Base-by-base conservation (phyloP, 805 yeast genomes). In the Wickerhamiella kurtzmanii region DNA sequence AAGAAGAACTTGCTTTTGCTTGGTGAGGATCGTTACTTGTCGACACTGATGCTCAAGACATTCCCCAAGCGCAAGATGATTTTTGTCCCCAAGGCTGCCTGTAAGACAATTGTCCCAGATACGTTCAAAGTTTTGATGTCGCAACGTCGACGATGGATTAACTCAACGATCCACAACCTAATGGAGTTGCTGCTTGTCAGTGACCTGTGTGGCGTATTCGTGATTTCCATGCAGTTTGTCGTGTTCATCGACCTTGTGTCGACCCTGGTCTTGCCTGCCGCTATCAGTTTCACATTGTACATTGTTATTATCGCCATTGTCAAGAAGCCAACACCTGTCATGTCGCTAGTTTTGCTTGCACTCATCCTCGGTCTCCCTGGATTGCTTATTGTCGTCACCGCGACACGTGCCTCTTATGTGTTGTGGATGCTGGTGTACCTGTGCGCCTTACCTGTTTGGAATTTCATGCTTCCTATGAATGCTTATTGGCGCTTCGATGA, bases 141-240 rank as follows among this genome's bases (percentile, higher is more conserved):
- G 1, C 96, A 87, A 63, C 80, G 96, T 63, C 84, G 96, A 68
- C 82, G 96, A 62, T 87, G 96, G 96, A 87, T 87, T 56, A 87
- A 87, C 64, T 87, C 96, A 3, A 88, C 96, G 0, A 88, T 87
- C 35, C 96, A 87, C 64, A 87, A 87, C 60, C 73, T 87, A 64
- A 74, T 88, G 78, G 96, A 87, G 63, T 75, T 87, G 58, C 83
- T 81, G 3, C 66, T 84, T 51, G 88, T 87, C 18, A 77, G 78
- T 45, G 95, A 87, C 62, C 71, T 88, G 53, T 87, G 96, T 72
- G 96, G 96, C 55, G 85, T 94, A 0, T 87, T 87, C 61, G 86
- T 95, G 56, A 83, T 88, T 56, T 86, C 95, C 0, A 87, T 87
- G 96, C 95, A 87, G 64, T 87, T 87, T 65, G 84, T 85, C 48